Percentiles rank a stretch among this genome's conserved stretches.
Conservation (phyloP, 129 eudicot species). For the Pseudognaphalium luteoalbum region DNA sequence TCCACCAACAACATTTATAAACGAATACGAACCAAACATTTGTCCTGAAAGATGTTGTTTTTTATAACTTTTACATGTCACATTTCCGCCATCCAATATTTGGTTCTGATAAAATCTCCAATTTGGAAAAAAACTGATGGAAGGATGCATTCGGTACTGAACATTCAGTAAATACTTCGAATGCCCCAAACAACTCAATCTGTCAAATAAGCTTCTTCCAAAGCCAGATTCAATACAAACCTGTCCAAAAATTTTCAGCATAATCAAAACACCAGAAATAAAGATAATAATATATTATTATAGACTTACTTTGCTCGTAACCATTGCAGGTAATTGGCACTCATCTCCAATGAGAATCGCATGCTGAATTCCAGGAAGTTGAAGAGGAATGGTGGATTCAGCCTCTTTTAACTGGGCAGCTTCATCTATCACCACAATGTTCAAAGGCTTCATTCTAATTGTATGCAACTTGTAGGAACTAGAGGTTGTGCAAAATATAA, state of each 20-base stretch:
- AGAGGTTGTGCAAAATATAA: slow-evolving; percentile 45
- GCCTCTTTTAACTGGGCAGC: slow-evolving; percentile 37
- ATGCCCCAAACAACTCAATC: slow-evolving; percentile 29
- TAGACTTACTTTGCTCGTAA: slow-evolving; percentile 28
- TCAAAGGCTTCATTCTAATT: slow-evolving; percentile 19
- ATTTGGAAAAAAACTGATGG: slow-evolving; percentile 38
- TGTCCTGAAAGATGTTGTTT: slow-evolving; percentile 25
- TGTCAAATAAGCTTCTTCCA: slow-evolving; percentile 38
- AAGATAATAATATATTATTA: background rate
- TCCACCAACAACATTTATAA: slow-evolving; percentile 37
- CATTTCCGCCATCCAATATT: slow-evolving; percentile 31
- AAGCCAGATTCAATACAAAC: slow-evolving; percentile 19
- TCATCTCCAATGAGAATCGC: slow-evolving; percentile 40
- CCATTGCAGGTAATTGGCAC: slow-evolving; percentile 35
- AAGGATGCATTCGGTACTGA: slow-evolving; percentile 47
- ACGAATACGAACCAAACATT: slow-evolving; percentile 35
- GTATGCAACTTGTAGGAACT: slow-evolving; percentile 37
- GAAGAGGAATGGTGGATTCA: slow-evolving; percentile 33
- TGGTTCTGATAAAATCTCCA: slow-evolving; percentile 29
- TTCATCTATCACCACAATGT: slow-evolving; percentile 36
- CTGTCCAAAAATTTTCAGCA: slow-evolving; percentile 1
- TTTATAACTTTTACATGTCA: slow-evolving; percentile 13
- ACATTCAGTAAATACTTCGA: slow-evolving; percentile 33
- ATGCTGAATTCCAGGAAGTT: slow-evolving; percentile 29
- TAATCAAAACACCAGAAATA: background rate